Evolutionary conservation across 2,329 filamentous ascomycete species (phyloP), one percentile per base, ranked within the genome.

Genomic region (Colletotrichum cordylinicola): DNA sequence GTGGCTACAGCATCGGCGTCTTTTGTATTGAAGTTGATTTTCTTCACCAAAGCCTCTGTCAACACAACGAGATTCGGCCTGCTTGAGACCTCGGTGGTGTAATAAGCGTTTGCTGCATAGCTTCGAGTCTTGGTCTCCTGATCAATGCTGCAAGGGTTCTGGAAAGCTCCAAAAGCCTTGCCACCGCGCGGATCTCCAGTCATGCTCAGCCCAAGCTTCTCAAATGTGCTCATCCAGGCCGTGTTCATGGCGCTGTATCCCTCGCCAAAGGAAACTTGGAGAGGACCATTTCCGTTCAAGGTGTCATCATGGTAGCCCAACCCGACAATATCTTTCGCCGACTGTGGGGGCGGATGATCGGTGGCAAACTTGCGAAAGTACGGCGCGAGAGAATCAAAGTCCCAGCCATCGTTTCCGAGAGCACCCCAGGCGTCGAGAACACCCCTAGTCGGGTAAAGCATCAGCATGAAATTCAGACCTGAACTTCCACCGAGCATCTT

Each of bases 151-250:
- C 79, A 80, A 24, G 81, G 76, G 55, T 83, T 82, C 48, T 83
- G 82, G 74, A 83, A 84, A 6, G 80, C 83, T 8, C 83, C 83
- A n/a, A 81, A 39, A 0, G 80, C 81, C 29, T 76, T 79, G 8
- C 82, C 83, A 1, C 75, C 77, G 8, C 84, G 79, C 7, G 83
- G 82, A 69, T 86, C 85, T 8, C 77, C 77, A 33, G 80, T 82
- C 77, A 82, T 78, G n/a, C 81, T 72, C 7, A 85, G 75, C 4
- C 83, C 83, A 12, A 85, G 79, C 5, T 78, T 79, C 10, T 78
- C 78, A 72, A 86, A 86, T 2, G 83, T 82, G 61, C 84, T 77
- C 52, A 84, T 79, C 85, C 85, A 87, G 2, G 83, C 83, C 37
- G 81, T 78, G 71, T 86, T 84, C 61, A 79, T 79, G 8, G 78